These are phyloP conservation scores for Dunaliella primolecta DNA, from an alignment of 139 green algal genomes.

Conservation along the genomic window DNA sequence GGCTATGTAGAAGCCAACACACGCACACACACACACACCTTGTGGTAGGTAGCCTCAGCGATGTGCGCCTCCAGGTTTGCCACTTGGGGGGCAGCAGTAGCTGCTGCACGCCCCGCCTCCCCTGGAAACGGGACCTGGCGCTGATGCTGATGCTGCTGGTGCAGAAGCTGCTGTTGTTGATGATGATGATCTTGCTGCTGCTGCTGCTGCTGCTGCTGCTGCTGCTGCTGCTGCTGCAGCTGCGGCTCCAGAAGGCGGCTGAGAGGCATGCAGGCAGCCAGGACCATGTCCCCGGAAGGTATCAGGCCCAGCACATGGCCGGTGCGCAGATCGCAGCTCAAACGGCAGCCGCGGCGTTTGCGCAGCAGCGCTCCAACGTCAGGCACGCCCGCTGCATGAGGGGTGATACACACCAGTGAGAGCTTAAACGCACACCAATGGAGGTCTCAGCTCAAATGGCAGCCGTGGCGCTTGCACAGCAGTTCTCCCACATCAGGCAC, in stretches of 20 bases:
- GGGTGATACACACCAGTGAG: too few species aligned
- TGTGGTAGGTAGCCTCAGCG: too few species aligned
- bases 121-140: not conserved
- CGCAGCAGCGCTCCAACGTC: not conserved
- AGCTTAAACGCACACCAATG: not conserved
- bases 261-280: not conserved
- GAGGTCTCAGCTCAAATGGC: not conserved
- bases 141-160: not conserved
- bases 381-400: not conserved
- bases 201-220: not conserved
- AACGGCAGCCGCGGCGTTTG: not conserved
- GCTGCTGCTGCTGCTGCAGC: not conserved
- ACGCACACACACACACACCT: too few species aligned
- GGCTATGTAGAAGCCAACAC: too few species aligned
- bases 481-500: not conserved
- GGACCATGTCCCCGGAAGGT: not conserved
- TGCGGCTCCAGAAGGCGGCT: not conserved
- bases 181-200: not conserved
- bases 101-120: not conserved
- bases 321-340: not conserved
- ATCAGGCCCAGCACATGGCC: not conserved
- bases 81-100: too few species aligned
- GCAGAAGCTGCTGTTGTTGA: not conserved
- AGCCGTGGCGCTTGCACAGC: not conserved
- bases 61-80: too few species aligned